Evolutionary conservation across 2,329 filamentous ascomycete species (phyloP).

Genomic region (Karstenula rhodostoma): DNA sequence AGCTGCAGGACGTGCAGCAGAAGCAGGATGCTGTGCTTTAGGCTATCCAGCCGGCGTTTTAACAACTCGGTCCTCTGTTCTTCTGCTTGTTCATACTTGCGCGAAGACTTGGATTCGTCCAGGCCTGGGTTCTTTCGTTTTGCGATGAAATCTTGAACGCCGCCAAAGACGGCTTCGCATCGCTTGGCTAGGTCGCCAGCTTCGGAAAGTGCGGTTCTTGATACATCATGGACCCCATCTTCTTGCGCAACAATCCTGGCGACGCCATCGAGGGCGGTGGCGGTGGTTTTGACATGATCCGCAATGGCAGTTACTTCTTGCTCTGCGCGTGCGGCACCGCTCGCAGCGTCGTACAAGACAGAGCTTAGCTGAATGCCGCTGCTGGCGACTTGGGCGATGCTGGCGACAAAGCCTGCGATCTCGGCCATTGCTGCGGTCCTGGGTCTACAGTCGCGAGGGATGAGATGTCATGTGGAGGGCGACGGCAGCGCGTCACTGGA

Average conservation of each 20-base stretch:
- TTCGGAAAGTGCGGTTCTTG: conserved; percentile 34
- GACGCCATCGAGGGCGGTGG: conserved; percentile 33
- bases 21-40: conserved; percentile 38
- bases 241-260: conserved; percentile 30
- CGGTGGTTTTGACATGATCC: conserved; percentile 35
- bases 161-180: conserved; percentile 36
- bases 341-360: conserved; percentile 32
- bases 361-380: conserved; percentile 34
- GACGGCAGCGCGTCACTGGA: conserved; percentile 5
- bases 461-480: conserved; percentile 15
- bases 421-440: conserved; percentile 31
- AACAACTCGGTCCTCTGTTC: conserved; percentile 36
- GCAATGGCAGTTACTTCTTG: conserved; percentile 36
- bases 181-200: conserved; percentile 33
- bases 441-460: neutral
- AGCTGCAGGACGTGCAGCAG: conserved; percentile 38
- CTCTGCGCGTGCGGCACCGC: conserved; percentile 30
- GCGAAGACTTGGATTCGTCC: conserved; percentile 27
- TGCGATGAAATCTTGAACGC: conserved; percentile 33
- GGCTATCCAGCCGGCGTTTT: conserved; percentile 32
- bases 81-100: conserved; percentile 32
- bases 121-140: conserved; percentile 27
- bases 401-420: conserved; percentile 32
- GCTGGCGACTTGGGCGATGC: conserved; percentile 36
- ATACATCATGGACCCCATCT: conserved; percentile 23